These are phyloP conservation scores for Russula emetica DNA, from an alignment of 768 basidiomycete genomes.

Conservation along the genomic window DNA sequence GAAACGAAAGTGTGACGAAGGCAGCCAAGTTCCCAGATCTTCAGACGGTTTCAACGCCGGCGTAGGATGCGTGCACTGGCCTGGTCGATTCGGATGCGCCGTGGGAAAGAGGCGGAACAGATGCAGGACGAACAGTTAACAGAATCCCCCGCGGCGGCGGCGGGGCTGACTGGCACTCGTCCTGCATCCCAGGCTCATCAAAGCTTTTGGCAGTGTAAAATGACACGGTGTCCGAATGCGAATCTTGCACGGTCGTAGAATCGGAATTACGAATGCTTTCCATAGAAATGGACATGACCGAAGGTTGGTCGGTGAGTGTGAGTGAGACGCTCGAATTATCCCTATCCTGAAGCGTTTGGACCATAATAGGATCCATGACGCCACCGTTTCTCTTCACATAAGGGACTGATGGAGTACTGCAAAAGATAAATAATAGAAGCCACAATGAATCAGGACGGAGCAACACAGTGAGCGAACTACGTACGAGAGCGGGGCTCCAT, in stretches of 20 bases:
- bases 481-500: constrained; percentile 6
- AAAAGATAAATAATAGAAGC: neutral
- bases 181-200: neutral
- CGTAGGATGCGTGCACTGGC: neutral
- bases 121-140: neutral
- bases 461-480: neutral
- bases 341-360: neutral
- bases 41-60: neutral
- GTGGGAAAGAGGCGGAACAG: constrained; percentile 30
- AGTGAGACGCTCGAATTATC: neutral
- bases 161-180: neutral
- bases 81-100: neutral
- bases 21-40: too few species aligned
- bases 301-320: neutral
- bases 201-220: constrained; percentile 7
- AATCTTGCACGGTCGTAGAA: constrained; percentile 1
- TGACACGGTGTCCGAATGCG: neutral
- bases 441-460: neutral
- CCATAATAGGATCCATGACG: constrained; percentile 1
- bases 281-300: neutral
- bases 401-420: constrained; percentile 4
- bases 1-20: too few species aligned
- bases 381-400: neutral
- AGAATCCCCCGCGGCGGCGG: neutral
- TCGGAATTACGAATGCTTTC: neutral